Evolutionary conservation across 2,329 filamentous ascomycete species (phyloP), one percentile per base, ranked within the genome.

Genomic region (Cyphellophora europaea): DNA sequence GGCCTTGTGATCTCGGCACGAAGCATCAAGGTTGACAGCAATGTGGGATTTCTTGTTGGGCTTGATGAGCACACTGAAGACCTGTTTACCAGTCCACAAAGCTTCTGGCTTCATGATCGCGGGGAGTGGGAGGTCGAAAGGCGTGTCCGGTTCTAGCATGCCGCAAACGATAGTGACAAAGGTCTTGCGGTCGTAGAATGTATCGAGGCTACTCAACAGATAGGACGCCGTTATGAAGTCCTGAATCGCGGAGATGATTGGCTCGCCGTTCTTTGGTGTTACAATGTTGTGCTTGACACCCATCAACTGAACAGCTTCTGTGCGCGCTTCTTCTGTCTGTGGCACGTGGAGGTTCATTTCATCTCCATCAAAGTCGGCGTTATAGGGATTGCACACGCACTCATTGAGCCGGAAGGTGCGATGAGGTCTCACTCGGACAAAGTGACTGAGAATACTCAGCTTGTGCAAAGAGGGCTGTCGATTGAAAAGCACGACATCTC

Each of bases 301-400:
- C 91, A 98, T 98, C 31, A 98, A 66, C 48, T 89, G 87, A 51
- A 93, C 93, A 1, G 91, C 91, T 60, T 98, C 91, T 2, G 89
- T 85, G 38, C 91, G 76, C 8, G 91, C 89, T 60, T 98, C 91
- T 63, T 98, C 91, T 0, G 91, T 96, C 56, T 98, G 91, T 2
- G 91, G 91, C 11, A 98, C 88, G 61, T 98, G 91, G 31, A 98
- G 63, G 51, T 98, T 98, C 91, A 98, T 98, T 59, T 98, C 91
- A 50, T 98, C 91, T 41, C 91, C 91, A 52, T 98, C 91, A 49
- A 98, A 98, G 73, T 98, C 91, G 37, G 91, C 91, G 50, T 98
- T 98, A 69, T 98, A 98, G 3, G 91, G 91, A 42, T 83, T 88
- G 61, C 91, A 98, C 2, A 94, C 91, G 73, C 91, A 98, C 57